These are phyloP conservation scores for Conticribra guillardii DNA, from an alignment of 108 stramenopile genomes.

Conservation along the genomic window DNA sequence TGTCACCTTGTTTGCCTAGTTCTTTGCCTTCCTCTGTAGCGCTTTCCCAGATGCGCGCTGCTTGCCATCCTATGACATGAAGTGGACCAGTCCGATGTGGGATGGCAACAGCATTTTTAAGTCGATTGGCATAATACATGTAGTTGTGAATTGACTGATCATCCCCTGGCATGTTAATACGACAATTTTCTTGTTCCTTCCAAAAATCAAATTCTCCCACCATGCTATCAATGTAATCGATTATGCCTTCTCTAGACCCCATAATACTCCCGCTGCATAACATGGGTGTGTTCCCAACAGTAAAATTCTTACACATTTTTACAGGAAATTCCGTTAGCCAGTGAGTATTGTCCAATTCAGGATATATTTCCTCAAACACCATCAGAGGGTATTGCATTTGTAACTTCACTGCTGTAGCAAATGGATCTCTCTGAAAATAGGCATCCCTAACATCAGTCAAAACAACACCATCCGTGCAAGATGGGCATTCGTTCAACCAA, in stretches of 20 bases:
- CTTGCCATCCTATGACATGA: slow-evolving; percentile 37
- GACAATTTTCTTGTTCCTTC: slow-evolving; percentile 54
- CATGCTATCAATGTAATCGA: slow-evolving; percentile 66
- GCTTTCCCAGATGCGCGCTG: slow-evolving; percentile 16
- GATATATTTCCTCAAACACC: slow-evolving; percentile 60
- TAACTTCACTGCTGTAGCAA: slow-evolving; percentile 52
- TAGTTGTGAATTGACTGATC: slow-evolving; percentile 82
- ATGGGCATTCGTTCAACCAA: slow-evolving; percentile 62
- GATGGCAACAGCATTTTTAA: slow-evolving; percentile 48
- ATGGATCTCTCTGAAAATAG: slow-evolving; percentile 80
- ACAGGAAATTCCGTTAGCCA: slow-evolving; percentile 50
- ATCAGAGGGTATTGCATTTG: slow-evolving; percentile 43
- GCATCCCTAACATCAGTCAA: slow-evolving; percentile 71
- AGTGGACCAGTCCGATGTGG: slow-evolving; percentile 35
- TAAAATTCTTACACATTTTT: slow-evolving; percentile 13
- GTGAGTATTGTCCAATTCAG: slow-evolving; percentile 49
- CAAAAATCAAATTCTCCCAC: slow-evolving; percentile 65
- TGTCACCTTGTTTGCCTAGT: slow-evolving; percentile 2
- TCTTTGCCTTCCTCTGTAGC: slow-evolving; percentile 9
- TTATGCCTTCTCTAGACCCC: slow-evolving; percentile 68
- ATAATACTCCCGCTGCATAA: slow-evolving; percentile 71
- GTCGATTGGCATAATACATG: slow-evolving; percentile 64
- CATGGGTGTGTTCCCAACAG: slow-evolving; percentile 49
- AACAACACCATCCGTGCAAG: slow-evolving; percentile 78
- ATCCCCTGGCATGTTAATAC: slow-evolving; percentile 48